These are phyloP conservation scores for Globisporangium orthogonon DNA, from an alignment of 352 stramenopile genomes.

Conservation along the genomic window DNA sequence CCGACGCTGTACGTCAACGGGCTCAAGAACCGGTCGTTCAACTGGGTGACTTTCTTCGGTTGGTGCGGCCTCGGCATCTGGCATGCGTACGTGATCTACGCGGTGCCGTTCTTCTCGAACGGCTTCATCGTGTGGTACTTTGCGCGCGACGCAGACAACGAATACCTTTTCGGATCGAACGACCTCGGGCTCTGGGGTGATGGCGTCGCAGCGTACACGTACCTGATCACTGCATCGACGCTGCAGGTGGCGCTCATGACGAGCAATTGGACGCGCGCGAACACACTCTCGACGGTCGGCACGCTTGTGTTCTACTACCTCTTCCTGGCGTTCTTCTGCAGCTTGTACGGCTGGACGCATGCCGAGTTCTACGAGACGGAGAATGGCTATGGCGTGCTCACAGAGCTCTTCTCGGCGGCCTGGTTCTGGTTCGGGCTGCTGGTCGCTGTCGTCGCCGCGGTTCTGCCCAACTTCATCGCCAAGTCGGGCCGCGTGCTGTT, in stretches of 20 bases:
- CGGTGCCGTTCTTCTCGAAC: conserved; percentile 80
- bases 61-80: conserved; percentile 83
- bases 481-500: conserved; percentile 84
- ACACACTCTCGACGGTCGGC: conserved; percentile 65
- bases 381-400: conserved; percentile 54
- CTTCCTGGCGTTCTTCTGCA: conserved; percentile 83
- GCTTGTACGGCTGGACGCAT: conserved; percentile 68
- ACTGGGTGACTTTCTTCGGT: conserved; percentile 84
- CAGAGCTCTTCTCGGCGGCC: conserved; percentile 47
- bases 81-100: conserved; percentile 86
- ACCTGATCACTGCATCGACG: conserved; percentile 82
- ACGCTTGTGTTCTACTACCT: conserved; percentile 84
- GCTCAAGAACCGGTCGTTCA: conserved; percentile 85
- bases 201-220: conserved; percentile 81
- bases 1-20: conserved; percentile 86
- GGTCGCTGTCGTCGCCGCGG: conserved; percentile 40
- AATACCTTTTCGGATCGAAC: conserved; percentile 55
- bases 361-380: conserved; percentile 79
- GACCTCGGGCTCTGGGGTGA: conserved; percentile 76
- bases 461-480: conserved; percentile 84
- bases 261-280: conserved; percentile 83
- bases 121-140: conserved; percentile 86
- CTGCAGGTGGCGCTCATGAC: conserved; percentile 84
- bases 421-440: conserved; percentile 86
- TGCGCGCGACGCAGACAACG: conserved; percentile 28